Percentiles rank a stretch among this genome's conserved stretches.
These are phyloP conservation scores for Strobilomyces dryophilus DNA, from an alignment of 768 basidiomycete species.

Conservation along the genomic window DNA sequence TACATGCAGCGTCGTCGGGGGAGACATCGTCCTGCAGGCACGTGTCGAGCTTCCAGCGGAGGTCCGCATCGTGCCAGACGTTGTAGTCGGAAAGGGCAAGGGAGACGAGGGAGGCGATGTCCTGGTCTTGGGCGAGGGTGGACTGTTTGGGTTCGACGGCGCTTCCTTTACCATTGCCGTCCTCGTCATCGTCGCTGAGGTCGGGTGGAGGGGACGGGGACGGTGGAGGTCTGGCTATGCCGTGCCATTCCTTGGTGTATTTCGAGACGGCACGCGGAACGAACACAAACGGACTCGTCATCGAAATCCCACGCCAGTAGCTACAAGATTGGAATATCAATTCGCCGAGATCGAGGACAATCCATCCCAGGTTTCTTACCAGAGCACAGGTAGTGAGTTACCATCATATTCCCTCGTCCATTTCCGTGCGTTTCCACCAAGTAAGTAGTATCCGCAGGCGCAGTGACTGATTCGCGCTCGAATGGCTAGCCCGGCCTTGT, in stretches of 20 bases:
- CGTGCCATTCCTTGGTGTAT: neutral
- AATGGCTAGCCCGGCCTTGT: no score
- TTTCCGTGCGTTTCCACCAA: no score
- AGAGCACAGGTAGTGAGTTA: no score
- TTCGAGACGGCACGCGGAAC: no score
- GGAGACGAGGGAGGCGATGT: slow-evolving; percentile 45
- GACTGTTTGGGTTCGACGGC: slow-evolving; percentile 18
- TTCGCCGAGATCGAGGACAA: no score
- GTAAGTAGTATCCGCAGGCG: no score
- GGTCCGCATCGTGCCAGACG: slow-evolving; percentile 58
- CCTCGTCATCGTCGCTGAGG: neutral
- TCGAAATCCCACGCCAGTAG: slow-evolving; percentile 26
- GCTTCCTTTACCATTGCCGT: slow-evolving; percentile 19
- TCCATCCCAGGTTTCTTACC: no score
- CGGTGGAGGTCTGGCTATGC: neutral
- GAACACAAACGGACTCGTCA: no score
- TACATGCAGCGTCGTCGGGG: slow-evolving; percentile 44
- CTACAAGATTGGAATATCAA: no score
- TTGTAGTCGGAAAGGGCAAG: slow-evolving; percentile 70
- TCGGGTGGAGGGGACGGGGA: neutral
- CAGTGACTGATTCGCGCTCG: no score
- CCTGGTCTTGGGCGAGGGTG: slow-evolving; percentile 42
- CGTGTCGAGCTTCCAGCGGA: slow-evolving; percentile 46
- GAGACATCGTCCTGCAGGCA: slow-evolving; percentile 11
- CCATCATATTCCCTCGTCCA: no score